Conservation (phyloP, 805 yeast genomes). For the Candida ipomoeae region DNA sequence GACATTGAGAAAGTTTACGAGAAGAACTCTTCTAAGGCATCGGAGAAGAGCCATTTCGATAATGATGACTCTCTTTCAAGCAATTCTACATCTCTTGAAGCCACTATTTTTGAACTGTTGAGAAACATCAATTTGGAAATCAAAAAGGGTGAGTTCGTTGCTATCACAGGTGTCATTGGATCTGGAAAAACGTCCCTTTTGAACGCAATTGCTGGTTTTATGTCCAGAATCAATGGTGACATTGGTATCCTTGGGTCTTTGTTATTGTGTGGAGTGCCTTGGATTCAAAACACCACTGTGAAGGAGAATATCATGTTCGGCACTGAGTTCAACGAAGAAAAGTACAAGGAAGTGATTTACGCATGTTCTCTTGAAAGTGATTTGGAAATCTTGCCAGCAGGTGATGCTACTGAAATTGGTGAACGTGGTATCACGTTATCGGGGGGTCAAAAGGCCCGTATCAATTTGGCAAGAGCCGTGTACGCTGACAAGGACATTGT, state of each 20-base stretch:
- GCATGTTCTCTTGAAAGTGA: constrained; percentile 70
- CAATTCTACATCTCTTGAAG: constrained; percentile 12
- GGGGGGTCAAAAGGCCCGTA: constrained; percentile 88
- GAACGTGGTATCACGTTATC: constrained; percentile 81
- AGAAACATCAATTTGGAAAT: constrained; percentile 49
- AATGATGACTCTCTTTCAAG: background rate
- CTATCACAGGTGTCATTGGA: constrained; percentile 78
- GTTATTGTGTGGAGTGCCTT: constrained; percentile 61
- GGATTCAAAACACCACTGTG: constrained; percentile 82
- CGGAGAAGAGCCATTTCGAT: background rate
- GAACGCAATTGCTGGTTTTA: constrained; percentile 66
- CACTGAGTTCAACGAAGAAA: constrained; percentile 42
- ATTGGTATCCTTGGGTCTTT: constrained; percentile 51
- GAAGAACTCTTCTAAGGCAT: background rate
- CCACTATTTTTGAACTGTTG: constrained; percentile 42
- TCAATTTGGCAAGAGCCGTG: constrained; percentile 74
- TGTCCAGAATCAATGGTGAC: constrained; percentile 53
- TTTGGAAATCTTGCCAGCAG: constrained; percentile 62
- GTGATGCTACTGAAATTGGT: constrained; percentile 77
- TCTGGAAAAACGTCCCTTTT: constrained; percentile 76
- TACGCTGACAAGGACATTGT: constrained; percentile 65
- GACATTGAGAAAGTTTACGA: background rate
- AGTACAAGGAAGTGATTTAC: constrained; percentile 51
- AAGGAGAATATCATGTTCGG: constrained; percentile 75
- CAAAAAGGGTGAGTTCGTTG: constrained; percentile 63